Percentiles rank a stretch among this genome's conserved stretches.
These are phyloP conservation scores for Ocimum tenuiflorum DNA, from an alignment of 257 asterid genomes.

Conservation along the genomic window DNA sequence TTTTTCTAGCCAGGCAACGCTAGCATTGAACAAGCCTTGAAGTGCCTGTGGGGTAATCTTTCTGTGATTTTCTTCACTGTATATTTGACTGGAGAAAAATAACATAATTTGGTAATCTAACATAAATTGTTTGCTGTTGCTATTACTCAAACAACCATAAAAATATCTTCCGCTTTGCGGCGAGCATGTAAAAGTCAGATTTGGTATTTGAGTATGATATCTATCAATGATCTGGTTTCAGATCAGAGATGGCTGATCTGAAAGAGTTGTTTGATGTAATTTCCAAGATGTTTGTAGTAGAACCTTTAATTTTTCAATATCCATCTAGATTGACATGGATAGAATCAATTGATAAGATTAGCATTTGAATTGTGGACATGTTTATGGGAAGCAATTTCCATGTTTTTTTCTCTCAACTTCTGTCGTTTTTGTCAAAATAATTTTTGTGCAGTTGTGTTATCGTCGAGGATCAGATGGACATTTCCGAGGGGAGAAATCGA, in stretches of 20 bases:
- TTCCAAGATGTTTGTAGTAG: neutral
- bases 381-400: neutral
- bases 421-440: neutral
- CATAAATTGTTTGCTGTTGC: too few species aligned
- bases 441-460: slow-evolving; percentile 50
- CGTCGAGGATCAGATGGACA: slow-evolving; percentile 53
- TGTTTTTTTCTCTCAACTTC: too few species aligned
- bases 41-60: slow-evolving; percentile 80
- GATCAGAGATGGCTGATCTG: neutral
- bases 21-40: slow-evolving; percentile 65
- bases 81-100: too few species aligned
- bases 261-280: slow-evolving; percentile 9
- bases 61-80: too few species aligned
- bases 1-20: slow-evolving; percentile 49
- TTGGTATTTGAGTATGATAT: too few species aligned
- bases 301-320: neutral
- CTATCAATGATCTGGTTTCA: too few species aligned
- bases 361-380: slow-evolving; percentile 7
- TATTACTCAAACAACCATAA: neutral
- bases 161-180: too few species aligned
- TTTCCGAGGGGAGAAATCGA: slow-evolving; percentile 73
- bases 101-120: too few species aligned
- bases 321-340: neutral
- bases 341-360: slow-evolving; percentile 11
- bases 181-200: too few species aligned